phyloP scores from a whole-genome alignment of 768 basidiomycete genomes.

The Podaxis mareebaensis region DNA sequence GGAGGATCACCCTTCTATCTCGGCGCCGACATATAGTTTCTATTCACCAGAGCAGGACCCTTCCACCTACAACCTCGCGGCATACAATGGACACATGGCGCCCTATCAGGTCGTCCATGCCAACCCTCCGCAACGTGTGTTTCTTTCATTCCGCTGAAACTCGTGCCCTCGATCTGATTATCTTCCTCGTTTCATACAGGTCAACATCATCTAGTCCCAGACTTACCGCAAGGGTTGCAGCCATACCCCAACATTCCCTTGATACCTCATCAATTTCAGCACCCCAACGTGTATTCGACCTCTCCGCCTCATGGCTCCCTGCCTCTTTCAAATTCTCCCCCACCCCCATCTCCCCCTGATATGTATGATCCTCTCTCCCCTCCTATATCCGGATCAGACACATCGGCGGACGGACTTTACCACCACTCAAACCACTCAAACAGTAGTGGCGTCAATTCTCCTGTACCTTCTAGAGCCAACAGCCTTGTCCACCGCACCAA shows the following conservation, averaged over 20 bases:
- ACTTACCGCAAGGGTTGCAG: constrained; percentile 52
- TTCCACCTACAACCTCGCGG: constrained; percentile 45
- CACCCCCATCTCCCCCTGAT: constrained; percentile 68
- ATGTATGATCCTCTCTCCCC: constrained; percentile 85
- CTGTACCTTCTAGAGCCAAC: constrained; percentile 73
- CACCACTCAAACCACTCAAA: constrained; percentile 81
- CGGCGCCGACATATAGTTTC: constrained; percentile 16
- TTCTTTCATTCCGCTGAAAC: constrained; percentile 45
- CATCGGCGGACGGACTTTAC: constrained; percentile 81
- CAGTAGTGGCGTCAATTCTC: constrained; percentile 75
- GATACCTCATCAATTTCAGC: constrained; percentile 65
- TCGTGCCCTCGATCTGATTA: constrained; percentile 67
- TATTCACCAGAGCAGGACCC: constrained; percentile 43
- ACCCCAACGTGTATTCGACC: constrained; percentile 55
- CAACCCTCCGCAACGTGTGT: constrained; percentile 75
- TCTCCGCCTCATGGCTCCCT: constrained; percentile 70
- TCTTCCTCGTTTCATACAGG: constrained; percentile 57
- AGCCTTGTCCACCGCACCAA: constrained; percentile 72
- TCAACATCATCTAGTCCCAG: constrained; percentile 52
- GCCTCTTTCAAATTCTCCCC: constrained; percentile 68
- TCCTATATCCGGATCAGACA: constrained; percentile 87
- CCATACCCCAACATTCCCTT: constrained; percentile 62
- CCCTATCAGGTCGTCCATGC: constrained; percentile 60
- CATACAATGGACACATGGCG: constrained; percentile 56
- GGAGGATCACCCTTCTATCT: constrained; percentile 53